Percentiles rank a stretch among this genome's conserved stretches.
Conservation (phyloP, 306 rosid genomes). For the Potentilla sterilis region DNA sequence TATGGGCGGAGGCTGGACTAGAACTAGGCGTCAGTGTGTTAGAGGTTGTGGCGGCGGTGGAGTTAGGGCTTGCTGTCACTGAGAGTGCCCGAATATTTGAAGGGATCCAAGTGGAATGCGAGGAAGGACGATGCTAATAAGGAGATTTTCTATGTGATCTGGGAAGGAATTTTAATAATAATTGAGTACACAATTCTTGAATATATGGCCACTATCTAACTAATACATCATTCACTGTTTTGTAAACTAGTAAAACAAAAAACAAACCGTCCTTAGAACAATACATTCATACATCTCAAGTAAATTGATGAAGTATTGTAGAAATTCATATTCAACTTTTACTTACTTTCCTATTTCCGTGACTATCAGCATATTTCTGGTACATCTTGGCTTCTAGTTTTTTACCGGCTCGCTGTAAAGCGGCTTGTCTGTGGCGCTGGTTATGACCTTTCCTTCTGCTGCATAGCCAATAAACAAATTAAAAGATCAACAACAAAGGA, state of each 20-base stretch:
- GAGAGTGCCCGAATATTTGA: too few species aligned
- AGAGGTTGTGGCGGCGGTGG: too few species aligned
- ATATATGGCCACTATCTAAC: background rate
- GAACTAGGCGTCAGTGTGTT: too few species aligned
- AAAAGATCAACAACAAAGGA: background rate
- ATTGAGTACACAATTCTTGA: background rate
- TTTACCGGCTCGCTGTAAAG: constrained; percentile 58
- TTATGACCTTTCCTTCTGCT: too few species aligned
- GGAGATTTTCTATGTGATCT: background rate
- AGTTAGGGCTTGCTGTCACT: too few species aligned
- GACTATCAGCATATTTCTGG: constrained; percentile 36
- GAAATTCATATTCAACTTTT: constrained; percentile 54
- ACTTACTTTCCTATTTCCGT: constrained; percentile 45
- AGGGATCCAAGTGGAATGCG: too few species aligned
- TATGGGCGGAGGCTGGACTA: too few species aligned
- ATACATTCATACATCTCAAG: constrained; percentile 9
- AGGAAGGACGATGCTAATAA: background rate
- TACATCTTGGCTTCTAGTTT: constrained; percentile 58
- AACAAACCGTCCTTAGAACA: background rate
- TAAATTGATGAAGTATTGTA: constrained; percentile 7
- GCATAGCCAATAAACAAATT: too few species aligned
- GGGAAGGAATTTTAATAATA: background rate
- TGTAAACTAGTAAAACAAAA: background rate
- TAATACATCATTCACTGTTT: background rate
- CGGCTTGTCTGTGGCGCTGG: constrained; percentile 40